Base-by-base conservation (phyloP, 2,329 filamentous ascomycete genomes). In the Colletotrichum godetiae region DNA sequence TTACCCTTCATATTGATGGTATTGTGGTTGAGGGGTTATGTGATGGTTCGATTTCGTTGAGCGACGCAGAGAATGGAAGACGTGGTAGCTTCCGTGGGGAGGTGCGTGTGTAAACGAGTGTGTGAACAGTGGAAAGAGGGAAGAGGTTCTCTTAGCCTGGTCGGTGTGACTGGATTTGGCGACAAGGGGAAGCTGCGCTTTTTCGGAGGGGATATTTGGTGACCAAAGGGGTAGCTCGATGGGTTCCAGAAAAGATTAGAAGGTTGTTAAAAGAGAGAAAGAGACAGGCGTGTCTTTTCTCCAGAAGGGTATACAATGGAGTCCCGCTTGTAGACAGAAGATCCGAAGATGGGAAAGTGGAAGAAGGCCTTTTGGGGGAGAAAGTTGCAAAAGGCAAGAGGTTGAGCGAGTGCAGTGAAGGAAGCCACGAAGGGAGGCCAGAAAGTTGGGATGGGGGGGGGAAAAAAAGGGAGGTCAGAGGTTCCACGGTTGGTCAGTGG, bases 1-100 rank as follows among this genome's bases (percentile, higher is more conserved):
- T 65, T 42, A 74, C 73, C 73, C 73, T 74, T 74, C 73, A 74
- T 74, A 1, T 72, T 73, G 69, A 52, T 68, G 56, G 69, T 73
- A 29, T 64, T 65, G 53, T 33, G 56, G 35, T 49, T 37, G 35
- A 35, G 22, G n/a, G 61, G 24, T 59, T 69, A 57, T 66, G 53
- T 5, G 59, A 27, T 27, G 49, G 24, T 60, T 31, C 3, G 29
- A 10, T 55, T 12, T 24, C 11, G 27, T 8, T 55, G 33, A 13
- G 49, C 60, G 12, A 60, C 63, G 62, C 8, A 31, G n/a, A 53
- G 42, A 59, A 72, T 56, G 55, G 55, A 33, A 58, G 33, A 35
- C 19, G 59, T 57, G 42, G 60, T 57, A 33, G 63, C 62, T 64
- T 67, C 68, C 33, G 46, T n/a, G 7, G n/a, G 59, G 67, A 29